These are phyloP conservation scores for Acidomyces sp. DNA, from an alignment of 495 filamentous ascomycete genomes.

Conservation along the genomic window DNA sequence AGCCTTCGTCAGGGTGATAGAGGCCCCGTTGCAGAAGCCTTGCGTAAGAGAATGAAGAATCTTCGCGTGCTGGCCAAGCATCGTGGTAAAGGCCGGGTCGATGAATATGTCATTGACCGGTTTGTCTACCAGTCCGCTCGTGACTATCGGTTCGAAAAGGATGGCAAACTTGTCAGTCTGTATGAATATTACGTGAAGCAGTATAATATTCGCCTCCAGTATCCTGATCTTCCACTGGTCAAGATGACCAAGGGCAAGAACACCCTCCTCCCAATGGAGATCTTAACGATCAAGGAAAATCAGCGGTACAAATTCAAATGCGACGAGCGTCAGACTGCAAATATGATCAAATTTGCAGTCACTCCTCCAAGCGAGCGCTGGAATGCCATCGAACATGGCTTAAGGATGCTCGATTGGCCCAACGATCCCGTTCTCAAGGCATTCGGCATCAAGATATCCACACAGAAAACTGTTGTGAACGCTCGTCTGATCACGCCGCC, in stretches of 20 bases:
- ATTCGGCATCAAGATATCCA: conserved; percentile 57
- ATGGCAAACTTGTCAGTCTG: conserved; percentile 42
- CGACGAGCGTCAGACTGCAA: conserved; percentile 49
- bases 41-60: conserved; percentile 47
- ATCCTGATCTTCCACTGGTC: conserved; percentile 52
- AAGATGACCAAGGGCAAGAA: conserved; percentile 44
- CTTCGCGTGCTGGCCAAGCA: conserved; percentile 56
- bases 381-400: conserved; percentile 47
- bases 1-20: conserved; percentile 15
- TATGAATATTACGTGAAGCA: conserved; percentile 52
- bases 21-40: conserved; percentile 35
- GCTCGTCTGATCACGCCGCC: conserved; percentile 63
- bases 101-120: conserved; percentile 48
- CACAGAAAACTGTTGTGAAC: conserved; percentile 44
- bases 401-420: conserved; percentile 52
- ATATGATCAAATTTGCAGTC: conserved; percentile 83
- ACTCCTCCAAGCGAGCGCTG: conserved; percentile 50
- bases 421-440: conserved; percentile 51
- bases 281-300: conserved; percentile 46
- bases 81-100: conserved; percentile 30
- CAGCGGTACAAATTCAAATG: conserved; percentile 76
- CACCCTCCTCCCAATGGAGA: conserved; percentile 65
- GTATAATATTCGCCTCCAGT: conserved; percentile 47
- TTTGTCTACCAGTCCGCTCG: conserved; percentile 43
- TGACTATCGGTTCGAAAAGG: conserved; percentile 45